phyloP scores from a whole-genome alignment of 305 asterid genomes.

The Rubia tinctorum region DNA sequence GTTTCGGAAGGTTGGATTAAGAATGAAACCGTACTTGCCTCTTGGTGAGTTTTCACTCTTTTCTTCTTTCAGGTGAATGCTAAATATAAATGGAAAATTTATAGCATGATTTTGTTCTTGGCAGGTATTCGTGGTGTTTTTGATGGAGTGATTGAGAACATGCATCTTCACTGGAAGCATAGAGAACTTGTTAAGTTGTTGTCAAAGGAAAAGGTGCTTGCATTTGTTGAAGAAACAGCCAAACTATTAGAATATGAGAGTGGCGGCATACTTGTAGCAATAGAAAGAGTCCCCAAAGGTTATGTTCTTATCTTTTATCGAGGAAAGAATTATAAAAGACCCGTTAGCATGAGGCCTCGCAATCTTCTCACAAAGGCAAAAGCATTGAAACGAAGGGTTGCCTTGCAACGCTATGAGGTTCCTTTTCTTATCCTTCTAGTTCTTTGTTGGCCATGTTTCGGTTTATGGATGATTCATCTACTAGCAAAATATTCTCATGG shows the following conservation, averaged over 20 bases:
- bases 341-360: slow-evolving; percentile 85
- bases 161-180: slow-evolving; percentile 99
- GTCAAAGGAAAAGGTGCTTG: slow-evolving; percentile 78
- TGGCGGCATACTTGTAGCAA: slow-evolving; percentile 86
- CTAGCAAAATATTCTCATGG: not conserved
- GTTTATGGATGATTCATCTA: slow-evolving; percentile 4
- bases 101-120: slow-evolving; percentile 24
- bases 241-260: slow-evolving; percentile 96
- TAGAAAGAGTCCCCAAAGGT: slow-evolving; percentile 90
- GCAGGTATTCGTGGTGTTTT: slow-evolving; percentile 94
- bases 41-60: slow-evolving; percentile 62
- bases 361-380: slow-evolving; percentile 97
- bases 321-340: slow-evolving; percentile 92
- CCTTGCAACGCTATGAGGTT: slow-evolving; percentile 97
- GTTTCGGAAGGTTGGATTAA: slow-evolving; percentile 85
- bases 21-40: slow-evolving; percentile 93
- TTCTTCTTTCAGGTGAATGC: slow-evolving; percentile 1
- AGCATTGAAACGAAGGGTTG: slow-evolving; percentile 95
- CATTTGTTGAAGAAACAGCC: slow-evolving; percentile 92
- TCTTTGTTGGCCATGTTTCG: slow-evolving; percentile 12
- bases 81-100: slow-evolving; percentile 13
- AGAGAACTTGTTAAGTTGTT: slow-evolving; percentile 95
- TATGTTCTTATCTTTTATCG: slow-evolving; percentile 81
- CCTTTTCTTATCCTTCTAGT: slow-evolving; percentile 17
- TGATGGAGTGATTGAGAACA: slow-evolving; percentile 98